phyloP scores from a whole-genome alignment of 352 stramenopile species.

The Vaucheria bursata region DNA sequence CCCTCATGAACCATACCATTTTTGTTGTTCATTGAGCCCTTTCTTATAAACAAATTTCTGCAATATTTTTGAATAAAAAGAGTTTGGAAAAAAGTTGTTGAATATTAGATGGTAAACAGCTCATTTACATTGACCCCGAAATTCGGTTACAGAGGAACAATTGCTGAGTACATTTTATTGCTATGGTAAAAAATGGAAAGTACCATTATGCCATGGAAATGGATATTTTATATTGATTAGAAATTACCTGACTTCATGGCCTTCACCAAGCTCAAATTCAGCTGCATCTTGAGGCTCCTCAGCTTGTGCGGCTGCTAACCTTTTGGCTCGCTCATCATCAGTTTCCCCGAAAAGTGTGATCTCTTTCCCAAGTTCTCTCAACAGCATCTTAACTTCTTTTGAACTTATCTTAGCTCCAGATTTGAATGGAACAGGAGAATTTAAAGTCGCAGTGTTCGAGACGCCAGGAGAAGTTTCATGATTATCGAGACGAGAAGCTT shows the following conservation, averaged over 20 bases:
- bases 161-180: neutral
- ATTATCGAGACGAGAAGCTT: neutral
- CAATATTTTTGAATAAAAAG: neutral
- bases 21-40: conserved; percentile 48
- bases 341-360: conserved; percentile 76
- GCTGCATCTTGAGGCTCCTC: conserved; percentile 63
- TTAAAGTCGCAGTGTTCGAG: neutral
- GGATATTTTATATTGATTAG: too few relatives aligned
- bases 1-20: conserved; percentile 43
- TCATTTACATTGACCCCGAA: neutral
- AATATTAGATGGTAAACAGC: neutral
- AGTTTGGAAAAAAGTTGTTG: neutral
- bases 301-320: conserved; percentile 58
- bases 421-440: neutral
- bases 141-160: neutral
- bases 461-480: neutral
- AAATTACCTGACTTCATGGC: conserved; percentile 56
- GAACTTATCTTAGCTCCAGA: neutral
- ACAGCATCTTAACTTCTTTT: conserved; percentile 62
- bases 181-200: neutral
- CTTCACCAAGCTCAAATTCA: conserved; percentile 59
- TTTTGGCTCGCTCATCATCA: conserved; percentile 56
- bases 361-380: conserved; percentile 67
- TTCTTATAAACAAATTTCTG: conserved; percentile 61
- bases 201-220: neutral